Evolutionary conservation across 805 yeast species (phyloP).

Genomic region (Schwanniomyces polymorphus): DNA sequence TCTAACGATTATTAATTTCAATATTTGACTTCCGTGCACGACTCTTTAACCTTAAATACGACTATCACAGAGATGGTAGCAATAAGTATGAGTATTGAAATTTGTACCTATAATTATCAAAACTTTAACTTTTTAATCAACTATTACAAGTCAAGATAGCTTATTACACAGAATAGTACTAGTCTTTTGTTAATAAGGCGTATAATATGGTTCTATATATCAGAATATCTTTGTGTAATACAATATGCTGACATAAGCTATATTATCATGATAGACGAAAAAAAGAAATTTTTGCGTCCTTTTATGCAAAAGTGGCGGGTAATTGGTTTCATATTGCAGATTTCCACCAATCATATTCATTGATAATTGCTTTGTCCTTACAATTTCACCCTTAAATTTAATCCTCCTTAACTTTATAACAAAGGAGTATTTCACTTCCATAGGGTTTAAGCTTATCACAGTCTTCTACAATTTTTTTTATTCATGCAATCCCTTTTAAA

Average conservation of each 20-base stretch:
- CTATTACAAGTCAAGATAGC: too few relatives aligned
- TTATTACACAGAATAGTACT: too few relatives aligned
- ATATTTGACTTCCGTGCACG: conserved; percentile 3
- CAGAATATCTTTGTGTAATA: not conserved
- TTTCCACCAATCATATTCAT: not conserved
- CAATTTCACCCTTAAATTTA: too few relatives aligned
- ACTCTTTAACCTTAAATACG: not conserved
- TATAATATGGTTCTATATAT: not conserved
- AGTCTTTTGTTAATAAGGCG: too few relatives aligned
- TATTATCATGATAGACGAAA: not conserved
- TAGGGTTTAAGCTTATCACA: too few relatives aligned
- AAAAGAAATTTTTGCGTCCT: not conserved
- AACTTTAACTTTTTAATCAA: too few relatives aligned
- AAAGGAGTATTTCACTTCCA: too few relatives aligned
- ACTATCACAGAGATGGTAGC: not conserved
- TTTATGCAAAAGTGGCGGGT: not conserved
- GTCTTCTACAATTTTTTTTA: too few relatives aligned
- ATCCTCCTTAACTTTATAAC: too few relatives aligned
- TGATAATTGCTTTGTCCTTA: not conserved
- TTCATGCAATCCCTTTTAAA: too few relatives aligned
- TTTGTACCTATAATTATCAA: too few relatives aligned
- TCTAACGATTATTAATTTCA: conserved; percentile 6
- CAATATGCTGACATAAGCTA: not conserved
- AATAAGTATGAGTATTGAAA: not conserved
- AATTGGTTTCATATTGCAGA: not conserved